Conservation (phyloP, 148 eudicot species). For the Talinum fruticosum region DNA sequence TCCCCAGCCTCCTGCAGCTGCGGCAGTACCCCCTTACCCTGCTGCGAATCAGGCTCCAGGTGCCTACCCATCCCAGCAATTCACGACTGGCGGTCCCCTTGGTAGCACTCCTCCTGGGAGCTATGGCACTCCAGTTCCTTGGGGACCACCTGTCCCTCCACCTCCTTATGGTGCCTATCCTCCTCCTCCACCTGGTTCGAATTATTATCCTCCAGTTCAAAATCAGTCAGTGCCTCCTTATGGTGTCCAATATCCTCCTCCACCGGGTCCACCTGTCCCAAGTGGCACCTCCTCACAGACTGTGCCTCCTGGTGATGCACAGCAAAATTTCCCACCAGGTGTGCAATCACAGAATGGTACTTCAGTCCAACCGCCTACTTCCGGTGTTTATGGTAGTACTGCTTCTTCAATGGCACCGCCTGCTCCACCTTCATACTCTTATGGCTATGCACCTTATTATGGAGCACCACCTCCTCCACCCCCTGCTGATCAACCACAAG, state of each 20-base stretch:
- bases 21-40: conserved; percentile 46
- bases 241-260: conserved; percentile 60
- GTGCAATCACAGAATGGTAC: conserved; percentile 52
- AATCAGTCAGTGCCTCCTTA: conserved; percentile 56
- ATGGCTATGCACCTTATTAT: conserved; percentile 58
- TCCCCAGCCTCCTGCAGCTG: conserved; percentile 61
- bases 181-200: conserved; percentile 70
- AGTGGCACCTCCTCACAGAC: conserved; percentile 40
- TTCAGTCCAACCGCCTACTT: conserved; percentile 41
- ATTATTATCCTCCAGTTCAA: conserved; percentile 47
- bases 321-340: conserved; percentile 58
- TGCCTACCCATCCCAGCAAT: conserved; percentile 76
- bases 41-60: conserved; percentile 42
- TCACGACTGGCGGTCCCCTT: conserved; percentile 50
- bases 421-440: conserved; percentile 51
- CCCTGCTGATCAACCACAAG: conserved; percentile 46
- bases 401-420: conserved; percentile 37
- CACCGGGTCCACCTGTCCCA: conserved; percentile 42
- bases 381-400: conserved; percentile 44
- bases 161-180: conserved; percentile 57
- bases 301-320: conserved; percentile 45
- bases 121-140: conserved; percentile 61
- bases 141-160: conserved; percentile 75
- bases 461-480: conserved; percentile 66
- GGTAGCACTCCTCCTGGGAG: conserved; percentile 43